Percentiles rank a stretch among this genome's conserved stretches.
These are phyloP conservation scores for Fusarium tanahbumbuense DNA, from an alignment of 2,329 filamentous ascomycete species.

Conservation along the genomic window DNA sequence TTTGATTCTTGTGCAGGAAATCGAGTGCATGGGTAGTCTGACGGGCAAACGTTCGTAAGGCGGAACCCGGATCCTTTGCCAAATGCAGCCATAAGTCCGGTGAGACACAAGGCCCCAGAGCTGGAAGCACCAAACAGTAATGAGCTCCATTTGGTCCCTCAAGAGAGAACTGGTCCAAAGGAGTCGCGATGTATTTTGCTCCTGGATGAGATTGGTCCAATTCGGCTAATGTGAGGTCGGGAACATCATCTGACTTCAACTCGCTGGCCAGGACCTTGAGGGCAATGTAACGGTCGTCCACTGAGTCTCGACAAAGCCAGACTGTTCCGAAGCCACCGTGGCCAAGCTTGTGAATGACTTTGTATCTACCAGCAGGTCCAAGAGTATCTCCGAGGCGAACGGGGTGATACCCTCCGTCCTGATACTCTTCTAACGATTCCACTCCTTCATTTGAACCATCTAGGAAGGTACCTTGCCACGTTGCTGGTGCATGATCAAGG, in stretches of 20 bases:
- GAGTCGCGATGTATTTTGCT: rapidly evolving
- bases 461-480: conserved; percentile 6
- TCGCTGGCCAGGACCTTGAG: conserved; percentile 6
- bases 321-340: conserved; percentile 24
- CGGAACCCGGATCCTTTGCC: neutral
- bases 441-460: neutral
- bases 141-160: conserved; percentile 44
- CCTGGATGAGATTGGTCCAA: neutral
- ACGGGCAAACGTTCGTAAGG: conserved; percentile 34
- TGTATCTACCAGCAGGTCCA: neutral
- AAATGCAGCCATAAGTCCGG: conserved; percentile 21
- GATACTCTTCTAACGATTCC: conserved; percentile 8
- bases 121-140: conserved; percentile 42
- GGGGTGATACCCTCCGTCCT: conserved; percentile 26
- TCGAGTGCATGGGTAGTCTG: conserved; percentile 34
- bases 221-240: neutral
- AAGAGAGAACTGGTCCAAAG: rapidly evolving
- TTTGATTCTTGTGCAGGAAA: conserved; percentile 43
- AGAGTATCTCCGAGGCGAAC: conserved; percentile 9
- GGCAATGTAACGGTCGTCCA: neutral
- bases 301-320: neutral
- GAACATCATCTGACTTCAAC: neutral
- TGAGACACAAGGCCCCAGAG: conserved; percentile 46
- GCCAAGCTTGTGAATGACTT: conserved; percentile 25
- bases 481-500: conserved; percentile 10